These are phyloP conservation scores for Puccinia horiana DNA, from an alignment of 1,284 basidiomycete genomes.

Conservation along the genomic window DNA sequence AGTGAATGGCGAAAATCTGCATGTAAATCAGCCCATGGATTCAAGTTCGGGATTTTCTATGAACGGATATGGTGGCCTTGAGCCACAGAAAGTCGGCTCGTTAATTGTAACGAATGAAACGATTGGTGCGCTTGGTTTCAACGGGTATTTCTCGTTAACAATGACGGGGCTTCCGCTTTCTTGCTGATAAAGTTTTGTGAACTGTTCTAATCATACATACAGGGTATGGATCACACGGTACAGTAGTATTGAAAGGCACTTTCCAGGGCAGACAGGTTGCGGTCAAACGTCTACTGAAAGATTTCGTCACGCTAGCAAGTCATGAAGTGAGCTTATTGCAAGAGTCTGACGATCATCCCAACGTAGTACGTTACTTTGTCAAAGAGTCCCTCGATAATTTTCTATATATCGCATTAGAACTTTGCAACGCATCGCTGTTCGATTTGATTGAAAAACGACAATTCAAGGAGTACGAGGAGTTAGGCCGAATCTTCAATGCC, in stretches of 20 bases:
- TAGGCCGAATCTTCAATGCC: conserved; percentile 74
- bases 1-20: neutral
- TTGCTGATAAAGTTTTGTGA: conserved; percentile 17
- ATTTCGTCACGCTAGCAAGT: conserved; percentile 90
- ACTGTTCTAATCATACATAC: neutral
- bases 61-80: conserved; percentile 15
- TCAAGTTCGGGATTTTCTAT: neutral
- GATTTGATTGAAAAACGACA: conserved; percentile 74
- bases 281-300: conserved; percentile 89
- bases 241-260: conserved; percentile 88
- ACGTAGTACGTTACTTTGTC: conserved; percentile 95
- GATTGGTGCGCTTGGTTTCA: conserved; percentile 52
- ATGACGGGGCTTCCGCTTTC: neutral
- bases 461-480: conserved; percentile 61
- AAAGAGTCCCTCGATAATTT: conserved; percentile 91
- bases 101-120: conserved; percentile 54
- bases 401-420: conserved; percentile 93
- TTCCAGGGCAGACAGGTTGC: conserved; percentile 94
- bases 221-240: conserved; percentile 96
- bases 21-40: neutral
- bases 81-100: conserved; percentile 50
- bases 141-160: neutral
- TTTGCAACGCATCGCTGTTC: conserved; percentile 90
- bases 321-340: conserved; percentile 92
- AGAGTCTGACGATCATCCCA: conserved; percentile 95